phyloP scores from a whole-genome alignment of 805 yeast genomes.

The Wickerhamomyces strasburgensis region DNA sequence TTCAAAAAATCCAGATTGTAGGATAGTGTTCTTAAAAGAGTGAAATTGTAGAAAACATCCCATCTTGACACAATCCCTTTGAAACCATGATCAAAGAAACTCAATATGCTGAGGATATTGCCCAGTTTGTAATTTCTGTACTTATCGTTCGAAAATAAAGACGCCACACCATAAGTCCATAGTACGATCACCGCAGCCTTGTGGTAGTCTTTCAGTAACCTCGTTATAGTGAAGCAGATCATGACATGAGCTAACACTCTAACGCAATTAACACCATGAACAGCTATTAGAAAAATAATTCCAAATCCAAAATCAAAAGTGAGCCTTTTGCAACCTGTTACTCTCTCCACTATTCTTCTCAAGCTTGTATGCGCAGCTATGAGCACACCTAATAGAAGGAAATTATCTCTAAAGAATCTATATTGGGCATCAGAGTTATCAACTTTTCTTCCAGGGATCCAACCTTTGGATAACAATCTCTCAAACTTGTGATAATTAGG shows the following conservation, averaged over 20 bases:
- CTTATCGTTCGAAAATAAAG: constrained; percentile 73
- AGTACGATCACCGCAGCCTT: constrained; percentile 38
- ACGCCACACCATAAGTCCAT: constrained; percentile 79
- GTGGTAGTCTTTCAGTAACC: constrained; percentile 27
- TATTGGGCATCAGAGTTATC: constrained; percentile 93
- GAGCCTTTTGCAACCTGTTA: constrained; percentile 34
- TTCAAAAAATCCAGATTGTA: constrained; percentile 73
- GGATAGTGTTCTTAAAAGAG: constrained; percentile 77
- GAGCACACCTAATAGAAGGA: constrained; percentile 55
- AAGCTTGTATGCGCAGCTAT: constrained; percentile 48
- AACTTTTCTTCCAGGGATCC: constrained; percentile 86
- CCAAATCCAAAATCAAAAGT: constrained; percentile 76
- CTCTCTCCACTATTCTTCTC: constrained; percentile 32
- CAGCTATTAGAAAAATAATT: constrained; percentile 55
- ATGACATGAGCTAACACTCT: constrained; percentile 56
- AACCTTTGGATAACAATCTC: constrained; percentile 66
- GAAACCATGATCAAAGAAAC: constrained; percentile 53
- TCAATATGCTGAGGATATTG: constrained; percentile 34
- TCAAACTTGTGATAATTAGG: constrained; percentile 65
- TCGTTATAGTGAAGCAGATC: constrained; percentile 48
- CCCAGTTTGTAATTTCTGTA: constrained; percentile 52
- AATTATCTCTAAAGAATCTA: constrained; percentile 77
- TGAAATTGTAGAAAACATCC: constrained; percentile 95
- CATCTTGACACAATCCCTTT: constrained; percentile 82
- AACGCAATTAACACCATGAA: constrained; percentile 74